Conservation (phyloP, 495 filamentous ascomycete genomes). For the Penicillium parvum region DNA sequence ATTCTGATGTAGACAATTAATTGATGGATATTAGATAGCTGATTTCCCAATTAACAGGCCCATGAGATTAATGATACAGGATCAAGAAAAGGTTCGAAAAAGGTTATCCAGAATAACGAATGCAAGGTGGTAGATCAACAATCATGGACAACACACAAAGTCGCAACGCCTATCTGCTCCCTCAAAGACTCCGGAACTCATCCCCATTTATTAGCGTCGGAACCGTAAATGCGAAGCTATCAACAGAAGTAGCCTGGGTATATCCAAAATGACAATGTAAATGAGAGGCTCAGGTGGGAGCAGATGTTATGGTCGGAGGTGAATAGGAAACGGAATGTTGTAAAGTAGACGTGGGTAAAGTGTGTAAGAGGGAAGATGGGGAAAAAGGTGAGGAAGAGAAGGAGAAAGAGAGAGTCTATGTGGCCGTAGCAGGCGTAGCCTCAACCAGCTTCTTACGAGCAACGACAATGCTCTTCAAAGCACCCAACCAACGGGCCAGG, state of each 20-base stretch:
- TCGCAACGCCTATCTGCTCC: constrained; percentile 5
- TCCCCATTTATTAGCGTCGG: not conserved
- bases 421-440: constrained; percentile 9
- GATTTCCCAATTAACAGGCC: not conserved
- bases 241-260: constrained; percentile 11
- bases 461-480: constrained; percentile 78
- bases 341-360: not conserved
- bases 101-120: not conserved
- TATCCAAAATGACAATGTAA: constrained; percentile 4
- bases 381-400: not conserved
- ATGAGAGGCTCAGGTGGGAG: not conserved
- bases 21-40: too few species aligned
- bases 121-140: not conserved
- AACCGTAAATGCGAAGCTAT: not conserved
- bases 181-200: not conserved
- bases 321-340: not conserved
- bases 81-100: not conserved
- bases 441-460: constrained; percentile 53
- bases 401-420: not conserved
- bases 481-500: constrained; percentile 79
- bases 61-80: not conserved
- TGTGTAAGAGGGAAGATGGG: not conserved
- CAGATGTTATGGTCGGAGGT: too few species aligned
- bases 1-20: too few species aligned
- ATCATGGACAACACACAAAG: not conserved